Evolutionary conservation across 1,284 basidiomycete species (phyloP).

Genomic region (Irpex sp.): DNA sequence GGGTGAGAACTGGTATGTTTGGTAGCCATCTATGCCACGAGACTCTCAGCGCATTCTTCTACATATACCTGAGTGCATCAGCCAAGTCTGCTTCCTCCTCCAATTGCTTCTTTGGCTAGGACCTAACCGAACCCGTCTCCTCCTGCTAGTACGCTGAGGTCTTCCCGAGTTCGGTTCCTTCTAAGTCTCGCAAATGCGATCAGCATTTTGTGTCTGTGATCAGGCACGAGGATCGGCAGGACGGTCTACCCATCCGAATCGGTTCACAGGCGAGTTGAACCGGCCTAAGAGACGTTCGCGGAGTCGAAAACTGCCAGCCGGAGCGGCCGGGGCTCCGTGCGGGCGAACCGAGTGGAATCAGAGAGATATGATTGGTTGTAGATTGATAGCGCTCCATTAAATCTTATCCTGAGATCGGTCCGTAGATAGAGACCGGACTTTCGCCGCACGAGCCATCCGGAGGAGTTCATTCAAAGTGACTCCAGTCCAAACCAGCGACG

Average conservation of each 20-base stretch:
- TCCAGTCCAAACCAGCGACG: not conserved
- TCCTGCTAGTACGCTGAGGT: too few relatives aligned
- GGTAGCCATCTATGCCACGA: not conserved
- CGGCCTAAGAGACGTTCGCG: not conserved
- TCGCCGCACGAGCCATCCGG: not conserved
- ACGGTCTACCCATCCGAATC: not conserved
- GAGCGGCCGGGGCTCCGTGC: not conserved
- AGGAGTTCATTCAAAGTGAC: not conserved
- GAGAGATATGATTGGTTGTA: not conserved
- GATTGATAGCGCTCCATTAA: not conserved
- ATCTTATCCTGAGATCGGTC: not conserved
- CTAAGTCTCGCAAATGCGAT: not conserved
- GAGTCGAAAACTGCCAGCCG: not conserved
- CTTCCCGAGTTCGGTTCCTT: not conserved
- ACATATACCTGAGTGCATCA: not conserved
- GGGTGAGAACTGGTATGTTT: not conserved
- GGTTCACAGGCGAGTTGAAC: not conserved
- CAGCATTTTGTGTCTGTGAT: not conserved
- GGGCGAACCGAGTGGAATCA: not conserved
- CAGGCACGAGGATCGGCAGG: not conserved
- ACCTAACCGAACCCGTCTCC: too few relatives aligned
- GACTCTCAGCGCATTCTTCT: not conserved
- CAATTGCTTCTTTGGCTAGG: not conserved
- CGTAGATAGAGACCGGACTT: not conserved
- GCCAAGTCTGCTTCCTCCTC: not conserved